Evolutionary conservation across 148 eudicot genomes (phyloP), one percentile per base, ranked within the genome.

Genomic region (Pouteria glomerata): DNA sequence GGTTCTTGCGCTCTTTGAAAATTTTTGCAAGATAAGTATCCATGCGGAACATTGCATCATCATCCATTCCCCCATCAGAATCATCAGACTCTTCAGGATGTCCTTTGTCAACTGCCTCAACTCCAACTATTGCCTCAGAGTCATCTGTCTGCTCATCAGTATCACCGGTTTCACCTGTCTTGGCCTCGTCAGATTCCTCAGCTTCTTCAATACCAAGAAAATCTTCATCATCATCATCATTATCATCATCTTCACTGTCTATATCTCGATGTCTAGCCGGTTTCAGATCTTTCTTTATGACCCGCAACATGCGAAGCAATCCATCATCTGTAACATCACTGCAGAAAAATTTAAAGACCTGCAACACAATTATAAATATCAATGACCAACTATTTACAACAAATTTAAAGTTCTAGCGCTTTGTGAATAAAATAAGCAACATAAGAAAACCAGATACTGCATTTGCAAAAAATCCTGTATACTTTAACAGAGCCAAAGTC

Each of bases 11-110:
- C 23, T 89, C 97, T 77, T 87, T 89, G 47, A 91, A 85, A 41
- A 91, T 89, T 68, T 74, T 85, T 10, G 89, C 85, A 61, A 91
- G 84, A 63, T 85, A 83, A 19, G 83, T 74, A 80, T 95, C 99
- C 91, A 95, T 86, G 34, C 97, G 82, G 71, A 95, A 95, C 99
- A 95, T 95, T n/a, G 93, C 99, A 63, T 91, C 99, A 78, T 95
- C 99, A 78, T 95, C 98, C 97, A 91, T 82, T 58, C 88, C 96
- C 23, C 85, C 93, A 73, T 91, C 98, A 68, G 89, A 86, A 58
- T 87, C 96, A 62, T 84, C 97, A 61, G 90, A 84, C 61, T 63
- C 81, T 66, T 84, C 90, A 48, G 83, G 71, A 73, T 64, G 70
- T 66, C 84, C 83, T 69, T 77, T 73, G 12, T 53, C 79, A 15